Evolutionary conservation across 2,329 filamentous ascomycete genomes (phyloP).

Genomic region (Fusarium sp.): DNA sequence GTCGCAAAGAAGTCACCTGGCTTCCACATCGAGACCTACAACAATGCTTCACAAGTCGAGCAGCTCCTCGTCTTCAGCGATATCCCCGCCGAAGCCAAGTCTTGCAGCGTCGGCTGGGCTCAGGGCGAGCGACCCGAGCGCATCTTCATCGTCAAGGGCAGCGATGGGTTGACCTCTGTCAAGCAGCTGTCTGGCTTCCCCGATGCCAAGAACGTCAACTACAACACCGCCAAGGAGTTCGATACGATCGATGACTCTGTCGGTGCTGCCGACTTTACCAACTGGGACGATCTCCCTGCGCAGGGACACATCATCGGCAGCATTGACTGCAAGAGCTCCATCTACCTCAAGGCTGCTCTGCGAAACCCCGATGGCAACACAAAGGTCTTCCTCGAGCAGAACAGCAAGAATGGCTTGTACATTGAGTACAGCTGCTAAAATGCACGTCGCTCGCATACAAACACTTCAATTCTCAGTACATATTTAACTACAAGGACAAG

Average conservation of each 20-base stretch:
- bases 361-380: conserved; percentile 41
- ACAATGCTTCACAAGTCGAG: conserved; percentile 43
- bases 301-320: conserved; percentile 40
- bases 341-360: conserved; percentile 46
- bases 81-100: conserved; percentile 46
- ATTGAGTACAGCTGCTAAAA: conserved; percentile 39
- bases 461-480: conserved; percentile 18
- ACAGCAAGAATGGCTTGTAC: conserved; percentile 47
- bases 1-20: conserved; percentile 24
- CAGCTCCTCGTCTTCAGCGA: conserved; percentile 49
- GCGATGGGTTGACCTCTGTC: conserved; percentile 40
- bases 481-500: background rate
- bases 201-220: conserved; percentile 31
- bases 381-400: conserved; percentile 48
- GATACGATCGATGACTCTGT: conserved; percentile 25
- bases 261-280: conserved; percentile 47
- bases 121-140: conserved; percentile 54
- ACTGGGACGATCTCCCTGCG: conserved; percentile 43
- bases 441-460: background rate
- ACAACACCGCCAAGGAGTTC: conserved; percentile 40
- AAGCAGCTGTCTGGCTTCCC: conserved; percentile 46
- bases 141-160: conserved; percentile 51
- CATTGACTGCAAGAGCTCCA: conserved; percentile 45
- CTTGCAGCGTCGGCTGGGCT: conserved; percentile 48
- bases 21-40: conserved; percentile 42